Evolutionary conservation across 768 basidiomycete genomes (phyloP).

Genomic region (Austroboletus eburneus): DNA sequence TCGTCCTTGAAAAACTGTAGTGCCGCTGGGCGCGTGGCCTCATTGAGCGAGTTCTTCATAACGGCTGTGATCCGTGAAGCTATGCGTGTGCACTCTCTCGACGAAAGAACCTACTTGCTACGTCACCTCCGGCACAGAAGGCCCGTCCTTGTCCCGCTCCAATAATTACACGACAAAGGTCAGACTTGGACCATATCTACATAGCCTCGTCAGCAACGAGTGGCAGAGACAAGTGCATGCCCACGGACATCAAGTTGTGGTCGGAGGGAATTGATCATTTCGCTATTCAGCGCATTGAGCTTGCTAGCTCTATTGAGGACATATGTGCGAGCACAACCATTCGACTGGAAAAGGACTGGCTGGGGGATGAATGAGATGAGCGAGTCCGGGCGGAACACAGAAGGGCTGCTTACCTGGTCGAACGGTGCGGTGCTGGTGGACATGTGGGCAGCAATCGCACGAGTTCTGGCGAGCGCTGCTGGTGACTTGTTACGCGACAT

Average conservation of each 20-base stretch:
- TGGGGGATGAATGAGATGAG: slow-evolving; percentile 21
- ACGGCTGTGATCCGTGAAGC: slow-evolving; percentile 42
- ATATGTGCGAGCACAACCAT: slow-evolving; percentile 59
- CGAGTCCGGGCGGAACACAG: neutral
- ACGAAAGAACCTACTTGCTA: slow-evolving; percentile 59
- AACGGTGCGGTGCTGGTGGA: slow-evolving; percentile 20
- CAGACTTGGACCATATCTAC: slow-evolving; percentile 73
- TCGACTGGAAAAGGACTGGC: slow-evolving; percentile 68
- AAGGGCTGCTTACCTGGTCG: slow-evolving; percentile 20
- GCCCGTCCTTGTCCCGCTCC: slow-evolving; percentile 68
- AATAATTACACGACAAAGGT: slow-evolving; percentile 68
- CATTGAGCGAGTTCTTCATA: slow-evolving; percentile 45
- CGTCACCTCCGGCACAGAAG: slow-evolving; percentile 95
- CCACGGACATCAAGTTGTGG: slow-evolving; percentile 69
- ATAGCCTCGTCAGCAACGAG: slow-evolving; percentile 7
- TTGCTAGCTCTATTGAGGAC: slow-evolving; percentile 76
- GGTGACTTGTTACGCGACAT: slow-evolving; percentile 27
- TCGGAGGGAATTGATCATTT: slow-evolving; percentile 70
- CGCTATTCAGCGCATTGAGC: slow-evolving; percentile 76
- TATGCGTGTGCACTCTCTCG: slow-evolving; percentile 1
- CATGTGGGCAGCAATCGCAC: slow-evolving; percentile 35
- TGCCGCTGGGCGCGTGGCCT: slow-evolving; percentile 55
- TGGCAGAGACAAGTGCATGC: neutral
- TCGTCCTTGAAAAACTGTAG: slow-evolving; percentile 88
- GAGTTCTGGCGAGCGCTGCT: slow-evolving; percentile 27